Evolutionary conservation across 2,329 filamentous ascomycete species (phyloP), one percentile per base, ranked within the genome.

Genomic region (Colletotrichum gigasporum): DNA sequence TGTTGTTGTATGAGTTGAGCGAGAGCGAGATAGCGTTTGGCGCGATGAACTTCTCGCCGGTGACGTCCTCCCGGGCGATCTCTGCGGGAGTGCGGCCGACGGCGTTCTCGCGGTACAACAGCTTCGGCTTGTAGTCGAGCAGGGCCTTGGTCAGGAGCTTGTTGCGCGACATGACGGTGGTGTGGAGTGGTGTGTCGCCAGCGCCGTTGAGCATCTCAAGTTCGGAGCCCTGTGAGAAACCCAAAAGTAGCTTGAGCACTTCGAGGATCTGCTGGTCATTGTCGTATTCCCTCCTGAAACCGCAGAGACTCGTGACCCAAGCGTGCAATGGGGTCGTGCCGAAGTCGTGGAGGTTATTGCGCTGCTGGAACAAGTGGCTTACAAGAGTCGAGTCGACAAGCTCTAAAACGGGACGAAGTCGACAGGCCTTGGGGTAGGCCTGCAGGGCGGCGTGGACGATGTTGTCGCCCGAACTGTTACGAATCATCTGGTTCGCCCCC

Each of bases 61-160:
- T 77, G 64, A 83, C 83, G 1, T 76, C 74, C 54, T 91, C 88
- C 52, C 86, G 79, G 0, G 89, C 87, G 50, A 92, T 77, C 69
- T 96, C 92, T 26, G 84, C 82, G 0, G 92, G 90, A 0, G 92
- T 96, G 14, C 86, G 84, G 2, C 93, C 93, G 0, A 91, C 91
- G 0, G 91, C 87, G 69, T 94, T 94, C 73, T 96, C 93, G 20
- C 89, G 85, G 69, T 86, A 83, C 0, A 93, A 78, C 2, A 94
- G 80, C 24, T 82, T 80, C 0, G 90, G 86, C 16, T 85, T 81
- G 68, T 79, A 79, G 9, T 85, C 78, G 10, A 94, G 76, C 3
- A 91, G 70, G 3, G 79, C 70, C 12, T 79, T 75, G 37, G 79
- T 69, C 1, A 84, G 68, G 34, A 71, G 72, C 7, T 79, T 68